Conservation (phyloP, 1,284 basidiomycete genomes). For the Trichosporon ovoides region DNA sequence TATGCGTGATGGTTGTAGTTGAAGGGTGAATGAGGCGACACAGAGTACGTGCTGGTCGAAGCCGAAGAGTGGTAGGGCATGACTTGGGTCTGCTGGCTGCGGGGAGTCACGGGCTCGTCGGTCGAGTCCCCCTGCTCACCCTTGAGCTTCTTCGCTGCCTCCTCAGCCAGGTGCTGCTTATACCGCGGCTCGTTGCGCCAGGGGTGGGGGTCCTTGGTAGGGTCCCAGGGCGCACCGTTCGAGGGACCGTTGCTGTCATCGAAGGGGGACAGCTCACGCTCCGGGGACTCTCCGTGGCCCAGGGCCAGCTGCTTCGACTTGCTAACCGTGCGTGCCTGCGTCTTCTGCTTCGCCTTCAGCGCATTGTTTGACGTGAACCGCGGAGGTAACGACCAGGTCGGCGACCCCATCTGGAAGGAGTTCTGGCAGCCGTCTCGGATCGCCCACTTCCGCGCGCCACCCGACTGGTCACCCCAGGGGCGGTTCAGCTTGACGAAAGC, state of each 20-base stretch:
- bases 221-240: conserved; percentile 17
- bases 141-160: not conserved
- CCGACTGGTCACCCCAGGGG: conserved; percentile 47
- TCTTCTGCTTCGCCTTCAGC: not conserved
- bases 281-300: conserved; percentile 19
- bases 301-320: conserved; percentile 33
- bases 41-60: not conserved
- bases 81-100: not conserved
- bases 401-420: conserved; percentile 30
- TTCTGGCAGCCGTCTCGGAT: conserved; percentile 46
- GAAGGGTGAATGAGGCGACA: not conserved
- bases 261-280: not conserved
- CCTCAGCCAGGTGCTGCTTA: not conserved
- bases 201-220: conserved; percentile 10
- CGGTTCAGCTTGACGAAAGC: conserved; percentile 48
- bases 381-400: not conserved
- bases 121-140: not conserved
- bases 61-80: not conserved
- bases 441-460: conserved; percentile 47
- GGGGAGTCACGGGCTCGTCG: not conserved
- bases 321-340: not conserved
- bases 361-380: not conserved
- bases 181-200: not conserved
- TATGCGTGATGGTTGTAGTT: not conserved
- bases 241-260: conserved; percentile 9